A percentile compares a stretch with the other conserved stretches of the same genome.
Conservation (phyloP, 768 basidiomycete species). For the Leccinum incarnatum region DNA sequence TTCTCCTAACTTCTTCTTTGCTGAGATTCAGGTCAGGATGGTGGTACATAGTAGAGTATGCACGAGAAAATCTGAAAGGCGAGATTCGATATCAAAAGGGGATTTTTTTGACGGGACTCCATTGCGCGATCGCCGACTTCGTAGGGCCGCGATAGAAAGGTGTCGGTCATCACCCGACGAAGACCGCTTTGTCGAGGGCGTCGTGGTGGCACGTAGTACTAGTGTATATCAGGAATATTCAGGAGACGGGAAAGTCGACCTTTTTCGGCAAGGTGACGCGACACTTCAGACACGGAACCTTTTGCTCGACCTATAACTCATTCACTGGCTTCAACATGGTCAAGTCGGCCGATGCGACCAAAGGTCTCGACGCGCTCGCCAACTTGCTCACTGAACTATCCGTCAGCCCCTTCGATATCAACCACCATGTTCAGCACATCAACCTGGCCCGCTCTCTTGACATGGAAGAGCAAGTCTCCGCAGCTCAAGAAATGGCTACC, state of each 20-base stretch:
- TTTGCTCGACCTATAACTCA: background rate
- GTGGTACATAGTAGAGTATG: background rate
- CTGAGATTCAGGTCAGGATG: background rate
- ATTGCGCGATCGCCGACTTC: background rate
- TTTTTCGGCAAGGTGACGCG: constrained; percentile 7
- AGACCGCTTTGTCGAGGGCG: background rate
- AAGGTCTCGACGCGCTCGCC: constrained; percentile 62
- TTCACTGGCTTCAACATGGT: constrained; percentile 40
- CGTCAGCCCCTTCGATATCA: constrained; percentile 57
- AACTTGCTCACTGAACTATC: constrained; percentile 57
- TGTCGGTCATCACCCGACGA: background rate
- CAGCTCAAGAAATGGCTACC: constrained; percentile 66
- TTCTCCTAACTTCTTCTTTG: background rate
- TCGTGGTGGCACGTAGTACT: too few relatives aligned
- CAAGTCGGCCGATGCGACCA: constrained; percentile 35
- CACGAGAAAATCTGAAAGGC: background rate
- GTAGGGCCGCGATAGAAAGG: background rate
- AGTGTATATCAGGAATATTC: too few relatives aligned
- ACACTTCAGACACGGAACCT: background rate
- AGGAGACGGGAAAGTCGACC: background rate
- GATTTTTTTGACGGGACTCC: background rate
- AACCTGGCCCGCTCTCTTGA: constrained; percentile 53
- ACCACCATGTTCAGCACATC: constrained; percentile 67
- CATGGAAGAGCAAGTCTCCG: constrained; percentile 55
- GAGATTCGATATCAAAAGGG: background rate